Evolutionary conservation across 495 filamentous ascomycete genomes (phyloP).

Genomic region (Penicillium salamii): DNA sequence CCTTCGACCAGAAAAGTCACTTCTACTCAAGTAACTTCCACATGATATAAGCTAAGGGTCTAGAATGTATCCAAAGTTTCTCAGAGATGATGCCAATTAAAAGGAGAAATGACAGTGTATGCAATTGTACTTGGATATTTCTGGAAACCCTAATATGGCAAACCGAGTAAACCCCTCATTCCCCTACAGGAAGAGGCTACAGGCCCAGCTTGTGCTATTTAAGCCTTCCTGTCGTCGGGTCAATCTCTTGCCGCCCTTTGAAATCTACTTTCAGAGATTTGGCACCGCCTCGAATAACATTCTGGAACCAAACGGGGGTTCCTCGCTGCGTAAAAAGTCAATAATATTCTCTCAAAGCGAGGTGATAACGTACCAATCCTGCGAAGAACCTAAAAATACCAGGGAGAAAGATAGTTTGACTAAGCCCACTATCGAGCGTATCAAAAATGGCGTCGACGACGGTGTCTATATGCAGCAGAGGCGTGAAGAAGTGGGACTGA

Average conservation of each 20-base stretch:
- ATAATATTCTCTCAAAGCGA: too few species aligned
- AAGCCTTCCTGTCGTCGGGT: slow-evolving; percentile 19
- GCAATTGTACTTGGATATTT: too few species aligned
- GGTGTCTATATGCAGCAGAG: slow-evolving; percentile 35
- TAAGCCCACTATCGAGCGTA: slow-evolving; percentile 28
- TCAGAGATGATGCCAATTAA: too few species aligned
- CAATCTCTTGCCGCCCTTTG: slow-evolving; percentile 20
- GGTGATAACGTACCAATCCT: slow-evolving; percentile 26
- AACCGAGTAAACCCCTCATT: too few species aligned
- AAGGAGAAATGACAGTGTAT: too few species aligned
- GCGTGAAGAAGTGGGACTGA: slow-evolving; percentile 29
- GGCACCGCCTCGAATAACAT: slow-evolving; percentile 13
- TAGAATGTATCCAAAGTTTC: too few species aligned
- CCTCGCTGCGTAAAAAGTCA: slow-evolving; percentile 16
- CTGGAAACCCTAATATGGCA: too few species aligned
- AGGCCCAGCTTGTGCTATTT: too few species aligned
- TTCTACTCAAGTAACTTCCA: too few species aligned
- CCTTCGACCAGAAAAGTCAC: too few species aligned
- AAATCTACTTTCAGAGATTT: slow-evolving; percentile 23
- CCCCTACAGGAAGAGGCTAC: too few species aligned
- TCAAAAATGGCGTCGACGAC: slow-evolving; percentile 33
- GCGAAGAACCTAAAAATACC: slow-evolving; percentile 29
- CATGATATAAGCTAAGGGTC: too few species aligned
- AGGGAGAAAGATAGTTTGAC: slow-evolving; percentile 29
- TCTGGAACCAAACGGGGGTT: slow-evolving; percentile 19